Conservation (phyloP, 2,329 filamentous ascomycete species). For the Xylaria sp. region DNA sequence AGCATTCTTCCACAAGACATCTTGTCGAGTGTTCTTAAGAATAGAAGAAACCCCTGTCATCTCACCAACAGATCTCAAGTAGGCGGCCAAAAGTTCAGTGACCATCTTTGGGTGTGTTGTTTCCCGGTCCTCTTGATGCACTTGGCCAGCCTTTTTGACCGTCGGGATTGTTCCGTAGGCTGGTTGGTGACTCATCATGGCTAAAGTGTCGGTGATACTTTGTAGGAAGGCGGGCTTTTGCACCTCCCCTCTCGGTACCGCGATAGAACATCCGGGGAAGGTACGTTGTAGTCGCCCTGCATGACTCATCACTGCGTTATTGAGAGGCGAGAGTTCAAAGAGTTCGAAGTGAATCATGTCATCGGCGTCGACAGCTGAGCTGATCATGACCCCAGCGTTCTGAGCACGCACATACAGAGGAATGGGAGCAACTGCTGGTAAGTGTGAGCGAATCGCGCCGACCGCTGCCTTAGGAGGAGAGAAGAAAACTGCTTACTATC, state of each 20-base stretch:
- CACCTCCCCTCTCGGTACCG: constrained; percentile 27
- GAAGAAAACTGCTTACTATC: neutral
- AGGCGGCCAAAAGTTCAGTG: constrained; percentile 58
- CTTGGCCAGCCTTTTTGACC: constrained; percentile 49
- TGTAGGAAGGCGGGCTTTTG: constrained; percentile 25
- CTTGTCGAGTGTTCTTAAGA: constrained; percentile 61
- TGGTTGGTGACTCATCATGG: constrained; percentile 35
- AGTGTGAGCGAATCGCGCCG: too few species aligned
- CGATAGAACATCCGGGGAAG: constrained; percentile 43
- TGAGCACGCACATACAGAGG: constrained; percentile 3
- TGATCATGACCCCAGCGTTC: constrained; percentile 2
- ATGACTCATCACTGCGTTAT: constrained; percentile 41
- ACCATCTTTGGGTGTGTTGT: constrained; percentile 59
- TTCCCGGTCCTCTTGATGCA: constrained; percentile 57
- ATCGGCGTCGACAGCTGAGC: neutral
- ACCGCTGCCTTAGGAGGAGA: neutral
- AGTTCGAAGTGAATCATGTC: constrained; percentile 42
- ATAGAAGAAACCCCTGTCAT: constrained; percentile 48
- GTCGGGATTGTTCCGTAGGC: constrained; percentile 15
- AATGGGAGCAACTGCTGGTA: neutral
- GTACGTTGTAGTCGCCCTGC: constrained; percentile 41
- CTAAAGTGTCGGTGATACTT: constrained; percentile 28
- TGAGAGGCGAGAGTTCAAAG: constrained; percentile 49
- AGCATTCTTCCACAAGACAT: constrained; percentile 55
- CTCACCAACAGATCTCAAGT: constrained; percentile 53